Conservation (phyloP, 768 basidiomycete genomes). For the Agrocybe pediades region DNA sequence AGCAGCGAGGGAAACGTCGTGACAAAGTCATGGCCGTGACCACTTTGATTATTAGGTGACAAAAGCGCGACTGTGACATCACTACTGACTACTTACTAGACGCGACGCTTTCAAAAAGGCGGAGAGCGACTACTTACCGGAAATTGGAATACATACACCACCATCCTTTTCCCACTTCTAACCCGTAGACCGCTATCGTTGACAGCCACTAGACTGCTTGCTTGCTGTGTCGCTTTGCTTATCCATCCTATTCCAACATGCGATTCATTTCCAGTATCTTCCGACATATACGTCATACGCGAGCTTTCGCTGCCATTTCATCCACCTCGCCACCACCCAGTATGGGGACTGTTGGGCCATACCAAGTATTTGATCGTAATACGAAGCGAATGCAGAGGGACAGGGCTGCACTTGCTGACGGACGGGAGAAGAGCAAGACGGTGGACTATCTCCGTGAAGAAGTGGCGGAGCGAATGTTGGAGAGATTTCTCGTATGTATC, state of each 20-base stretch:
- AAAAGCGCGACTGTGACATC: not conserved
- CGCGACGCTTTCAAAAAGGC: too few species aligned
- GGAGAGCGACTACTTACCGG: too few species aligned
- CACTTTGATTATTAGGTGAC: too few species aligned
- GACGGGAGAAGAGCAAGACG: constrained; percentile 62
- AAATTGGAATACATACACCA: too few species aligned
- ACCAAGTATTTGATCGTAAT: constrained; percentile 84
- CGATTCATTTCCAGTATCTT: not conserved
- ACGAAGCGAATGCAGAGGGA: constrained; percentile 81
- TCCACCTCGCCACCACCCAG: constrained; percentile 41
- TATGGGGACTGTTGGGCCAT: constrained; percentile 58
- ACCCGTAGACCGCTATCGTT: too few species aligned
- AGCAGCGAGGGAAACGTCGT: too few species aligned
- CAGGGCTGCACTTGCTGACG: constrained; percentile 59
- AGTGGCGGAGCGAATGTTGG: constrained; percentile 88
- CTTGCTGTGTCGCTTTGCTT: not conserved
- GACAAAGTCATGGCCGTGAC: not conserved
- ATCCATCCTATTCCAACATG: not conserved
- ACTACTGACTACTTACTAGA: too few species aligned
- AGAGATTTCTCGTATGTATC: constrained; percentile 72
- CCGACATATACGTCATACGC: constrained; percentile 17
- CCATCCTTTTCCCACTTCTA: too few species aligned
- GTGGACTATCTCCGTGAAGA: constrained; percentile 94
- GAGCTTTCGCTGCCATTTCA: constrained; percentile 53
- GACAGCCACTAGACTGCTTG: not conserved